Conservation (phyloP, 495 filamentous ascomycete species). For the Neurospora cerealis region DNA sequence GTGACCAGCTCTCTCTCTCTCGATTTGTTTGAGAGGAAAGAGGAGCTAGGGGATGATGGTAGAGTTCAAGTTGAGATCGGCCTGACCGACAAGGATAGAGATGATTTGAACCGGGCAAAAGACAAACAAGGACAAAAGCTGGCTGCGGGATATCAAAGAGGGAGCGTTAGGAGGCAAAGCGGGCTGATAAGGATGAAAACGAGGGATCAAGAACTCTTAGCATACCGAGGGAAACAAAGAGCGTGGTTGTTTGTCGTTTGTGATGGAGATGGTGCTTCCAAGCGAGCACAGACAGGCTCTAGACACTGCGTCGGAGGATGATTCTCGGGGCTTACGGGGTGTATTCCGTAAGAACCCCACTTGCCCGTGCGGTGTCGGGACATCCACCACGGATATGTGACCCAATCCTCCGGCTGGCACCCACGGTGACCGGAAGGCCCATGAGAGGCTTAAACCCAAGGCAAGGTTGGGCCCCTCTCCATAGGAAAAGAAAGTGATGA, state of each 20-base stretch:
- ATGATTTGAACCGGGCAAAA: not conserved
- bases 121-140: not conserved
- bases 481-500: slow-evolving; percentile 2
- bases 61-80: not conserved
- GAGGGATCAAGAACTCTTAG: not conserved
- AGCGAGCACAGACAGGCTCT: not conserved
- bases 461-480: slow-evolving; percentile 7
- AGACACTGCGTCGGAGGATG: not conserved
- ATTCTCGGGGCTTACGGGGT: not conserved
- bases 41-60: not conserved
- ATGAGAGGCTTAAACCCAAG: not conserved
- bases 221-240: not conserved
- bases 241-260: not conserved
- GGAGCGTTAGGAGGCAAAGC: not conserved
- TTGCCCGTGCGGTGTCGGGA: not conserved
- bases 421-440: not conserved
- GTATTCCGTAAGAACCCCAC: not conserved
- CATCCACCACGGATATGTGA: not conserved
- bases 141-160: not conserved
- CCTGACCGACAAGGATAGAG: not conserved
- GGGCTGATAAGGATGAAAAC: not conserved
- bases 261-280: not conserved
- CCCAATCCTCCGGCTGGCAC: not conserved
- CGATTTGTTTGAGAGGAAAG: not conserved
- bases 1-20: not conserved